Conservation (phyloP, 768 basidiomycete species). For the Nidularia sp. region DNA sequence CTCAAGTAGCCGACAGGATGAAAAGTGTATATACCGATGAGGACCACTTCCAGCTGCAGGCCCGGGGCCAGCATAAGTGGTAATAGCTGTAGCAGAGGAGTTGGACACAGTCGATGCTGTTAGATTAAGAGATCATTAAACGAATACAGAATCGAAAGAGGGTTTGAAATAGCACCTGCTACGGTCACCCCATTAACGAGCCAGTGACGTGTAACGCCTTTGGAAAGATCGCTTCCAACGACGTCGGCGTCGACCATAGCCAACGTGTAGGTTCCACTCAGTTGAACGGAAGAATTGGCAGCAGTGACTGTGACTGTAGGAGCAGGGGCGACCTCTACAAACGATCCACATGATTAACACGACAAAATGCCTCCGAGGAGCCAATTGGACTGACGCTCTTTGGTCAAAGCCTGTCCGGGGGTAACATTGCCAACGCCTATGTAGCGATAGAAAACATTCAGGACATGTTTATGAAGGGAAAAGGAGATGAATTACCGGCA, state of each 20-base stretch:
- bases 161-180: too few species aligned
- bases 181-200: conserved; percentile 64
- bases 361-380: background rate
- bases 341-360: background rate
- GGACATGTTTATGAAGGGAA: background rate
- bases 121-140: too few species aligned
- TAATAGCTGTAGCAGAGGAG: conserved; percentile 45
- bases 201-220: conserved; percentile 76
- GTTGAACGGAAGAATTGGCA: conserved; percentile 38
- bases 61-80: conserved; percentile 67
- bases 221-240: conserved; percentile 54
- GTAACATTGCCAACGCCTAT: conserved; percentile 41
- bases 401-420: conserved; percentile 56
- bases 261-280: conserved; percentile 57
- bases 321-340: conserved; percentile 49
- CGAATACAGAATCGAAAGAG: too few species aligned
- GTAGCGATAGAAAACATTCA: too few species aligned
- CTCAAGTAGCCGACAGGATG: background rate
- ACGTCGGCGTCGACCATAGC: conserved; percentile 74
- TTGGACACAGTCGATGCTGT: conserved; percentile 35
- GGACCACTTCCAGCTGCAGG: conserved; percentile 68
- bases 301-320: conserved; percentile 53
- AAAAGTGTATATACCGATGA: conserved; percentile 47
- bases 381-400: conserved; percentile 43
- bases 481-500: conserved; percentile 19